A percentile compares a stretch with the other conserved stretches of the same genome.
phyloP scores from a whole-genome alignment of 257 asterid species.

The Thymus mandschuricus region DNA sequence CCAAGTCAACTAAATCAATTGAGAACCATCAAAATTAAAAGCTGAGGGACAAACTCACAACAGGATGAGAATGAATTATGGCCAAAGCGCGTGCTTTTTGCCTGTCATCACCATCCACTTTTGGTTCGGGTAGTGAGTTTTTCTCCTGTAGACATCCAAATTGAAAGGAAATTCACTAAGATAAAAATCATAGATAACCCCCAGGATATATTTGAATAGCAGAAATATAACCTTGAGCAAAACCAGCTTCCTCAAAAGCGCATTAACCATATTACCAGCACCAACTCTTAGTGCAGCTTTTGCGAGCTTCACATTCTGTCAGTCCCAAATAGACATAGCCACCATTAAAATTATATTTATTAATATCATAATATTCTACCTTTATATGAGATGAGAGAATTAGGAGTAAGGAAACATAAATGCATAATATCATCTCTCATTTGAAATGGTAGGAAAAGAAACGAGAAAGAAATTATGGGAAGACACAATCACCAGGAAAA shows the following conservation, averaged over 20 bases:
- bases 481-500: neutral
- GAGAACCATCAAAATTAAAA: neutral
- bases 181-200: conserved; percentile 16
- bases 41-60: conserved; percentile 52
- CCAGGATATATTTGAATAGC: conserved; percentile 16
- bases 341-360: neutral
- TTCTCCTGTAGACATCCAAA: conserved; percentile 58
- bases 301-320: conserved; percentile 91
- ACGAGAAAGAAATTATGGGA: neutral
- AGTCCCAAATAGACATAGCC: conserved; percentile 19
- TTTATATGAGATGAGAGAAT: neutral
- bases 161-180: conserved; percentile 25
- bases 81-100: conserved; percentile 95
- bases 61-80: conserved; percentile 92
- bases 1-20: neutral
- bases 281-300: conserved; percentile 90
- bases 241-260: conserved; percentile 80
- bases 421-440: neutral
- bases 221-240: conserved; percentile 64
- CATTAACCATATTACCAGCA: conserved; percentile 95
- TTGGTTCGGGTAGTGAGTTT: conserved; percentile 70
- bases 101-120: conserved; percentile 79
- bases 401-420: neutral
- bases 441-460: no score
- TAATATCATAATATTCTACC: neutral